Evolutionary conservation across 2,329 filamentous ascomycete species (phyloP).

Genomic region (Fusarium pseudoanthophilum): DNA sequence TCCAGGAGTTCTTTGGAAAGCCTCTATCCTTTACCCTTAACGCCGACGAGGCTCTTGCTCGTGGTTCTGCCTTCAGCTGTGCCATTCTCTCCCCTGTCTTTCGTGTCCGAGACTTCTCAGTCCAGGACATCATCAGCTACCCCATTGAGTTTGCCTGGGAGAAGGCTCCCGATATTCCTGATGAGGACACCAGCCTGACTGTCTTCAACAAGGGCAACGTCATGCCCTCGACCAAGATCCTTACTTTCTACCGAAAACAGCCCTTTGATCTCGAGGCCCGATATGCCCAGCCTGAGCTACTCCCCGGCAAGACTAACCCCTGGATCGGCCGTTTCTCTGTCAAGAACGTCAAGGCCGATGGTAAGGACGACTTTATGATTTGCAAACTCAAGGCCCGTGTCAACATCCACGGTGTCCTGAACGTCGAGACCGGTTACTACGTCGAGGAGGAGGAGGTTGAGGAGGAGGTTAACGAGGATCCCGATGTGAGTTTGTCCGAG

Average conservation of each 20-base stretch:
- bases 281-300: conserved; percentile 85
- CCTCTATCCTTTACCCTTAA: conserved; percentile 94
- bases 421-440: conserved; percentile 96
- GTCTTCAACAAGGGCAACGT: conserved; percentile 98
- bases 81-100: conserved; percentile 97
- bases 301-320: conserved; percentile 90
- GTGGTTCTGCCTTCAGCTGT: conserved; percentile 96
- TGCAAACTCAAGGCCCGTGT: conserved; percentile 99
- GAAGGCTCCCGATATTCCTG: conserved; percentile 96
- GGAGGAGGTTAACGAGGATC: conserved; percentile 85
- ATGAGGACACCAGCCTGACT: conserved; percentile 96
- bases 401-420: conserved; percentile 95
- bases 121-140: conserved; percentile 98
- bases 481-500: conserved; percentile 71
- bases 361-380: conserved; percentile 98
- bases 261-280: conserved; percentile 95
- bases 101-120: conserved; percentile 96
- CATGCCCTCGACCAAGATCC: conserved; percentile 97
- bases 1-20: conserved; percentile 94
- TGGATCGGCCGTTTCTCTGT: conserved; percentile 99
- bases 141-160: conserved; percentile 99
- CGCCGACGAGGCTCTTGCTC: conserved; percentile 95
- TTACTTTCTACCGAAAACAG: conserved; percentile 99
- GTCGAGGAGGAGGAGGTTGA: conserved; percentile 98
- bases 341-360: conserved; percentile 94